phyloP scores from a whole-genome alignment of 345 rosid genomes.

The Gossypium arboreum region DNA sequence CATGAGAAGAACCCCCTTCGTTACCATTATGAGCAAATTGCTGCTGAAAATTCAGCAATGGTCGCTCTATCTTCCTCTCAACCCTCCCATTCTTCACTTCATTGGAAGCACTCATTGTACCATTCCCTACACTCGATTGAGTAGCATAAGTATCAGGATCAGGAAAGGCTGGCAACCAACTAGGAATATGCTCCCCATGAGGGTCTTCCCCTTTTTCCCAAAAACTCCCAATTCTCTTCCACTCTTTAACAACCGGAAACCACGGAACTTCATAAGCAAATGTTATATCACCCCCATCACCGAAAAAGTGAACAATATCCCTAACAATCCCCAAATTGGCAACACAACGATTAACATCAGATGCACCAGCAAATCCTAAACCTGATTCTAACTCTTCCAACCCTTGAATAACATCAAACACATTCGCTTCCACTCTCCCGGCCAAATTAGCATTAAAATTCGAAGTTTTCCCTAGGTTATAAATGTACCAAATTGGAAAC shows the following conservation, averaged over 20 bases:
- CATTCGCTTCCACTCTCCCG: constrained; percentile 59
- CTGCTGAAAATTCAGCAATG: constrained; percentile 38
- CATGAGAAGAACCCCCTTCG: constrained; percentile 31
- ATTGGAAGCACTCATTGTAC: constrained; percentile 21
- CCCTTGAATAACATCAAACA: constrained; percentile 63
- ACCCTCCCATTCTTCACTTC: constrained; percentile 29
- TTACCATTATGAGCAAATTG: constrained; percentile 33
- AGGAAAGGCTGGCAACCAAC: constrained; percentile 79
- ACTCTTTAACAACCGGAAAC: constrained; percentile 55
- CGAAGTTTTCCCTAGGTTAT: constrained; percentile 53
- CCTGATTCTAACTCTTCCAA: constrained; percentile 61
- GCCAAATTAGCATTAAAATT: constrained; percentile 53
- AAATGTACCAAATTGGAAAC: constrained; percentile 61
- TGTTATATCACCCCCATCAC: constrained; percentile 46
- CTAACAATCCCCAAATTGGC: constrained; percentile 51
- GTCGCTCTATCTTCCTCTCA: constrained; percentile 28
- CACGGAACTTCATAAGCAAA: constrained; percentile 62
- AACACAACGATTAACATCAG: constrained; percentile 55
- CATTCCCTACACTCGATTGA: constrained; percentile 28
- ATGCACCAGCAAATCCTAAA: constrained; percentile 59
- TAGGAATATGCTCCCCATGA: constrained; percentile 67
- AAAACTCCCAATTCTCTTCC: constrained; percentile 43
- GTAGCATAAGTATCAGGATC: constrained; percentile 33
- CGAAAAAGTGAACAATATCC: constrained; percentile 58
- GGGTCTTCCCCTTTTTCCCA: constrained; percentile 53